phyloP scores from a whole-genome alignment of 371 early-diverging fungal genomes.

The Mortierella sp. region DNA sequence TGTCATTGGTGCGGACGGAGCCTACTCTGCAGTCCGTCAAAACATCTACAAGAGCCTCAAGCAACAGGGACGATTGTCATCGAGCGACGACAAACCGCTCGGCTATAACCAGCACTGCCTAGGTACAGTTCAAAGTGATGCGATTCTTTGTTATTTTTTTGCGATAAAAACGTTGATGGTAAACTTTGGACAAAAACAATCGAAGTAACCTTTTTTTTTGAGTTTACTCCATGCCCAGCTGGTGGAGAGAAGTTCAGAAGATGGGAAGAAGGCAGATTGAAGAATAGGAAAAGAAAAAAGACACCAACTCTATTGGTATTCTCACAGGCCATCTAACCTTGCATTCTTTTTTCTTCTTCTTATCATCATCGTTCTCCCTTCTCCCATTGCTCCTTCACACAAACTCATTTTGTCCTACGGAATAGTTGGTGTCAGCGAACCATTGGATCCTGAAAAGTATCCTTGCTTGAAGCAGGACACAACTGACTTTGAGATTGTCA shows the following conservation, averaged over 20 bases:
- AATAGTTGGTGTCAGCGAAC: conserved; percentile 46
- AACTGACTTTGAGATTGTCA: conserved; percentile 48
- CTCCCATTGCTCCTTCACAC: neutral
- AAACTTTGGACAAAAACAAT: neutral
- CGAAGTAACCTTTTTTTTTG: no score
- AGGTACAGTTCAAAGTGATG: conserved; percentile 12
- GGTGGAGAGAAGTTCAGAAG: no score
- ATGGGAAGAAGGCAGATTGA: no score
- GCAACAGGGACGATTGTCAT: conserved; percentile 24
- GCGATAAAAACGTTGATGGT: neutral
- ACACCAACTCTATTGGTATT: neutral
- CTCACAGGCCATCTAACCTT: neutral
- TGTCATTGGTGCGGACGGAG: conserved; percentile 28
- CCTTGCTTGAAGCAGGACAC: conserved; percentile 31
- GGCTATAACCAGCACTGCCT: conserved; percentile 47
- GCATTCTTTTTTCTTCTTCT: neutral
- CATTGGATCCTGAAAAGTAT: conserved; percentile 41
- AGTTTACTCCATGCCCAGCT: neutral
- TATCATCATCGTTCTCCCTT: neutral
- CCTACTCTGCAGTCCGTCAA: conserved; percentile 37
- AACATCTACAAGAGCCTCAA: conserved; percentile 29
- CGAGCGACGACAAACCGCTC: conserved; percentile 35
- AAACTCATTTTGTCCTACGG: neutral
- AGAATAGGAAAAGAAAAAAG: no score
- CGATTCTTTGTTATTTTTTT: neutral